Conservation (phyloP, 2,329 filamentous ascomycete species). For the Arachnopeziza araneosa region DNA sequence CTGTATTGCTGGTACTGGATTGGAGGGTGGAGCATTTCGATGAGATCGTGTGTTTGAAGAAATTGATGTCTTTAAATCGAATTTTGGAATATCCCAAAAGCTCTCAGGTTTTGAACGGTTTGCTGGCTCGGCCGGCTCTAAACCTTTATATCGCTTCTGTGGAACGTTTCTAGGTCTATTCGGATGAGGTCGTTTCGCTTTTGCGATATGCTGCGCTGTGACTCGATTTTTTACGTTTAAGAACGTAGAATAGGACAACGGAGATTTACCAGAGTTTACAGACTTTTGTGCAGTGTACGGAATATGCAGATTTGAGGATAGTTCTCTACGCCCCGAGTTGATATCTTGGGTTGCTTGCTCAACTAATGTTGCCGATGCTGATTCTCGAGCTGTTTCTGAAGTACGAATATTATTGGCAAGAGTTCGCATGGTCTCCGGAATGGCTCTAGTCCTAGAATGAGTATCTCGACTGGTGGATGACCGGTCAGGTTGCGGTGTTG, state of each 20-base stretch:
- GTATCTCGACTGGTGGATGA: neutral
- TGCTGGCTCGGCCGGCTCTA: neutral
- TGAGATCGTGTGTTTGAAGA: neutral
- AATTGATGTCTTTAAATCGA: neutral
- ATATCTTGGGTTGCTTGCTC: neutral
- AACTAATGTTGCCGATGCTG: neutral
- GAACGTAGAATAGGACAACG: neutral
- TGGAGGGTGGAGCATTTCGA: neutral
- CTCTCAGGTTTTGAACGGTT: neutral
- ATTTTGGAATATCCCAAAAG: neutral
- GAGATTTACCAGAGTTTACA: neutral
- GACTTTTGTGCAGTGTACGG: neutral
- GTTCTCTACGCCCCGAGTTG: neutral
- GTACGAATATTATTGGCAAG: neutral
- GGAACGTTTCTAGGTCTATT: constrained; percentile 3
- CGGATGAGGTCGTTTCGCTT: neutral
- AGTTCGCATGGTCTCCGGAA: neutral
- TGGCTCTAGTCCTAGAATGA: neutral
- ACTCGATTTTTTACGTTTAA: neutral
- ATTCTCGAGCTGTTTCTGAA: neutral
- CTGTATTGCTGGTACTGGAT: neutral
- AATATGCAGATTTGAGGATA: neutral
- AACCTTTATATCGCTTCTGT: constrained; percentile 8
- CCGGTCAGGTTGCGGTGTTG: neutral
- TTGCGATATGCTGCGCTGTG: neutral